Evolutionary conservation across 106 monocot genomes (phyloP).

Genomic region (Dendrobium chrysotoxum): DNA sequence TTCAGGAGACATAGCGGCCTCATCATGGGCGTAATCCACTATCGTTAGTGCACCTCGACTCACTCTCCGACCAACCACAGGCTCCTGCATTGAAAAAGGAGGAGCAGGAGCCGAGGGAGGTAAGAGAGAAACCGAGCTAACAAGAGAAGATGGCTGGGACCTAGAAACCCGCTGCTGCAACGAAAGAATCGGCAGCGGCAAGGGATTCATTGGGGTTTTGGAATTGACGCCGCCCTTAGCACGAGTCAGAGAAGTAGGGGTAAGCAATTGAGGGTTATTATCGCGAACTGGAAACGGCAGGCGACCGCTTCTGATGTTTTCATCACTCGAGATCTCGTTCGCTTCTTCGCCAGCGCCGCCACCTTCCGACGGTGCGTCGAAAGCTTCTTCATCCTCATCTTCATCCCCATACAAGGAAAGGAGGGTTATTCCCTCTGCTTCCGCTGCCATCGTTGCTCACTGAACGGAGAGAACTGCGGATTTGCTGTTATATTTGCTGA

Average conservation of each 20-base stretch:
- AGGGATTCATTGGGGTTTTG: constrained; percentile 43
- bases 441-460: constrained; percentile 38
- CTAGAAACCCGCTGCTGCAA: constrained; percentile 4
- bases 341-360: background rate
- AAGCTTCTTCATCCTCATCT: constrained; percentile 59
- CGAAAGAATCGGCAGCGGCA: constrained; percentile 13
- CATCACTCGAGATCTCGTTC: background rate
- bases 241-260: constrained; percentile 17
- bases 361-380: background rate
- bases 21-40: constrained; percentile 88
- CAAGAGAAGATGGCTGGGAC: constrained; percentile 15
- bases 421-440: constrained; percentile 58
- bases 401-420: constrained; percentile 84
- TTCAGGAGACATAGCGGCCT: constrained; percentile 73
- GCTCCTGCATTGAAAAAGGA: constrained; percentile 1
- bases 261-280: constrained; percentile 11
- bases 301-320: background rate
- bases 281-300: constrained; percentile 1
- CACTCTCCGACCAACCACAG: constrained; percentile 5
- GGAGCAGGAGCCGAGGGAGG: constrained; percentile 8
- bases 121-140: background rate
- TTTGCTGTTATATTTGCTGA: no score
- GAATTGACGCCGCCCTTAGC: constrained; percentile 21
- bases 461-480: no score
- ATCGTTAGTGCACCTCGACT: constrained; percentile 37